Base-by-base conservation (phyloP, 2,329 filamentous ascomycete species). In the Phyllosticta capitalensis region DNA sequence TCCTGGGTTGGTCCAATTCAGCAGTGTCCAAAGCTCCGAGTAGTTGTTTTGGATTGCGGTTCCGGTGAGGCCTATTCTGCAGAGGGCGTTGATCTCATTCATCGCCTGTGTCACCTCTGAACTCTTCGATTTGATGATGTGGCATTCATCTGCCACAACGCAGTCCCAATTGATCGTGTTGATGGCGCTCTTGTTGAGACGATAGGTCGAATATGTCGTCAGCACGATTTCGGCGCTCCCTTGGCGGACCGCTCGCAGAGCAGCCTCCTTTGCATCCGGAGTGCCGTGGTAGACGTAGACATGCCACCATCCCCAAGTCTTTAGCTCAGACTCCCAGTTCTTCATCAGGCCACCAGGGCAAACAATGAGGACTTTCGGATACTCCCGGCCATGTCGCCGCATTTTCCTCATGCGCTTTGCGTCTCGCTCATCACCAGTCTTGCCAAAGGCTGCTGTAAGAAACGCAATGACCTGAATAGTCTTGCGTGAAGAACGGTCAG, bases 1-100 rank as follows among this genome's bases (percentile, higher is more conserved):
- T 0, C 91, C 92, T 0, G 94, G 94, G 65, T 95, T 94, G 0
- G 91, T 92, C 94, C 94, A 99, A 70, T 99, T 95, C 2, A 99
- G 78, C 0, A 99, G 78, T 0, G 91, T 95, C 92, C 92, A 99
- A 0, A 99, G 80, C 71, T 99, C 94, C 69, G 96, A 90, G 70
- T 99, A 99, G 65, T 90, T 94, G 72, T 99, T 99, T 70, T 99
- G 94, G 52, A 99, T 96, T 0, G 92, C 92, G 0, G 94, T 99
- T 1, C 94, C 94, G 0, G 92, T 97, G 9, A 99, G 79, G 0
- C 94, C 94, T 62, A 99, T 92, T 33, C 94, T 84, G 68, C 94
- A 97, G 2, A 97, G 81, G 0, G 92, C 85, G 66, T 99, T 99
- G 65, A 97, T 79, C 62, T 92, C 84, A 66, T 90, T 89, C 87